These are phyloP conservation scores for Chlorella sorokiniana DNA, from an alignment of 139 green algal species.

Conservation along the genomic window DNA sequence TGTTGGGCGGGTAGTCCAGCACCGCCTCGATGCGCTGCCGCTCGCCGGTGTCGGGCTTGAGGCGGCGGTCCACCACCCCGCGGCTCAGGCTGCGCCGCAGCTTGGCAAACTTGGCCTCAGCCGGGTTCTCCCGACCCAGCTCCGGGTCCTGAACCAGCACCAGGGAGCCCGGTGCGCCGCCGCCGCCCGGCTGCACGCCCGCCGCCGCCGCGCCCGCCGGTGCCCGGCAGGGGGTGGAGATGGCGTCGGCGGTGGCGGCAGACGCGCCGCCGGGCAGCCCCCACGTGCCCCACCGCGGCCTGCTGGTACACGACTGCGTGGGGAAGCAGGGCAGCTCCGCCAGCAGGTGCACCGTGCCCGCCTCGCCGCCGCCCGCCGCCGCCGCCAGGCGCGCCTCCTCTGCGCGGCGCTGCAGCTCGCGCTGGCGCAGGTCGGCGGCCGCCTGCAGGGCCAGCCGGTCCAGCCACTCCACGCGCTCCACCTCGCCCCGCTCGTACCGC, in stretches of 20 bases:
- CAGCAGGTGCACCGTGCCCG: constrained; percentile 50
- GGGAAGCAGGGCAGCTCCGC: constrained; percentile 83
- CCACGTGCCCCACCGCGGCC: constrained; percentile 22
- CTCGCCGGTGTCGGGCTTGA: constrained; percentile 88
- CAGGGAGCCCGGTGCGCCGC: neutral
- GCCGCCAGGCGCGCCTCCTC: neutral
- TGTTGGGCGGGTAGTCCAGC: constrained; percentile 57
- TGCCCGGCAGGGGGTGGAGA: constrained; percentile 36
- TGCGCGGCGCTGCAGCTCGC: neutral
- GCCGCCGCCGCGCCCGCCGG: neutral
- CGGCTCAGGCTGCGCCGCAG: constrained; percentile 78
- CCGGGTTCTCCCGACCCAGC: constrained; percentile 81
- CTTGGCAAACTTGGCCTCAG: constrained; percentile 94
- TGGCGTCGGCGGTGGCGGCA: constrained; percentile 13
- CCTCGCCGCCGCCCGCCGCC: neutral
- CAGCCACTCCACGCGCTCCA: constrained; percentile 82
- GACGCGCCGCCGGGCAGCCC: no score
- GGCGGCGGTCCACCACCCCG: constrained; percentile 71
- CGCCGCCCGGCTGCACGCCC: constrained; percentile 2
- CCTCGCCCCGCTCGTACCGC: constrained; percentile 77
- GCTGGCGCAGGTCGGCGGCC: constrained; percentile 44
- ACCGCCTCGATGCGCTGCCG: constrained; percentile 54
- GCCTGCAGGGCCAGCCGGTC: constrained; percentile 72
- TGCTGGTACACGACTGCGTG: constrained; percentile 88
- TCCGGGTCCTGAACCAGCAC: constrained; percentile 74